Evolutionary conservation across 257 asterid species (phyloP), one percentile per base, ranked within the genome.

Genomic region (Buddleja alternifolia): DNA sequence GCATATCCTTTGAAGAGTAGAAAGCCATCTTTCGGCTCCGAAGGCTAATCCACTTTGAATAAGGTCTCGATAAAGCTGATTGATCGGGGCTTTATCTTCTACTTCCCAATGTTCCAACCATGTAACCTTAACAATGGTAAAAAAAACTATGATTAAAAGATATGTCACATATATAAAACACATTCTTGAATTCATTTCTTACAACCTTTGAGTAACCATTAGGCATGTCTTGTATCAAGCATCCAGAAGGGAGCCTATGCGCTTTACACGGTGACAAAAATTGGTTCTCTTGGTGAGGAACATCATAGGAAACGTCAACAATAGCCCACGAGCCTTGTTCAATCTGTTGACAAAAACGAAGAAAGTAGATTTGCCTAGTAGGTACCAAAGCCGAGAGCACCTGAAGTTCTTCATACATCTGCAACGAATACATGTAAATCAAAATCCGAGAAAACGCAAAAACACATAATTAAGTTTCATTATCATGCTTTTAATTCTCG

Each of bases 1-100:
- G 63, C 97, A 91, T 73, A 78, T 77, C 34, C 99, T 73, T 67
- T 91, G 96, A 32, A 94, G 86, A 47, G 82, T 85, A 0, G 95
- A 79, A n/a, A 94, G 79, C 99, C 99, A 94, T 65, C 97, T 78
- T 58, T 86, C 97, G 1, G 99, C 99, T 19, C 99, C 98, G 71
- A 84, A 94, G 48, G 95, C 95, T 68, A 83, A 66, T 36, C 99
- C 98, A 54, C 84, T 83, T 8, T 82, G 82, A 61, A 94, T 76
- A 20, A 94, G 79, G 72, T 94, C 98, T 77, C 89, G 78, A 36
- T 82, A 94, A 7, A 89, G 88, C 72, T 87, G 64, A 39, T 91
- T 88, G 20, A 83, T 81, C 1, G 83, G 80, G 0, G 69, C 77
- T 68, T 79, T 91, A 41, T 94, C 99, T 77, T 94, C 98, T 11